Evolutionary conservation across 768 basidiomycete species (phyloP), one percentile per base, ranked within the genome.

Genomic region (Candolleomyces efflorescens): DNA sequence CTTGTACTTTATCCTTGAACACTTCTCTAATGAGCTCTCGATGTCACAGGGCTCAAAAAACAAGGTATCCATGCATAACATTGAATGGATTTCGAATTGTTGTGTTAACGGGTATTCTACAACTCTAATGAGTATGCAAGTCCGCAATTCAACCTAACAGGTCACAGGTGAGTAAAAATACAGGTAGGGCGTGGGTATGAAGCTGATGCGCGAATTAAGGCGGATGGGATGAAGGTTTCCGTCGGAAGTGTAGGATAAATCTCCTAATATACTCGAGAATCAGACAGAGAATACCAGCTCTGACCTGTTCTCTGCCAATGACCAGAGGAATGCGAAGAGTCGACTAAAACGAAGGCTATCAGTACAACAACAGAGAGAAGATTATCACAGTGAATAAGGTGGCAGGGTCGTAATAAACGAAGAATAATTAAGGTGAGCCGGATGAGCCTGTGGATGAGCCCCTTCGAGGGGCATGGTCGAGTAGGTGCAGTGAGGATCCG

Each of bases 41-140:
- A 5, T 11, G 6, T 51, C 23, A 15, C 27, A 36, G 41, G 18
- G 10, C 27, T 7, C 23, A 53, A 41, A 20, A 53, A 51, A 57
- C 56, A 58, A 58, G 57, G 57, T 58, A 37, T 53, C 57, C 57
- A 58, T 53, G 49, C 11, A 11, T 17, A 13, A 26, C 9, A 51
- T 51, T 22, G 10, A 26, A 27, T n/a, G 49, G 9, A 51, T 36
- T 26, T 4, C 27, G 27, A 27, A 36, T 51, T n/a, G 46, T 48
- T 48, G 26, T 32, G 18, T 23, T 22, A 55, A 41, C 44, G 18
- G 18, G 23, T 10, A 3, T 52, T 22, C 54, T 46, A 51, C 27
- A 51, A 20, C 49, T 20, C 49, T 26, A 36, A 27, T 13, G 49
- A 26, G 27, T 12, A 10, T 12, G 20, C 27, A 13, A 17, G 27